Base-by-base conservation (phyloP, 495 filamentous ascomycete genomes). In the Podospora appendiculata region DNA sequence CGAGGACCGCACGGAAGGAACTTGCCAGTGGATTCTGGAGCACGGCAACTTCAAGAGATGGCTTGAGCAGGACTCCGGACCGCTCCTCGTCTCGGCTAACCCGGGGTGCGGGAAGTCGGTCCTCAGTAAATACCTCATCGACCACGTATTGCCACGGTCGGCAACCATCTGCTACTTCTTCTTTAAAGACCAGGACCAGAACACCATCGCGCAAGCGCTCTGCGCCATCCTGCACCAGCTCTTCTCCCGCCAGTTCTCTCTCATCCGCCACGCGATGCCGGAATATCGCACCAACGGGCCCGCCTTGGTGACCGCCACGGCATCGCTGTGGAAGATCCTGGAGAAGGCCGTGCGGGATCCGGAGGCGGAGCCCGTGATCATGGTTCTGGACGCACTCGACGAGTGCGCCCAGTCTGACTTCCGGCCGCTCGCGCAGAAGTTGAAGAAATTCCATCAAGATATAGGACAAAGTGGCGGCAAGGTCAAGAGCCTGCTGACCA, bases 301-400 rank as follows among this genome's bases (percentile, higher is more conserved):
- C 14, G 53, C 69, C 7, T 73, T 72, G 45, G 53, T 68, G 19
- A 67, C 58, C 45, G 17, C 38, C 6, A 72, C 69, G 54, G 57
- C 58, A 10, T 68, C 59, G 5, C 41, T 73, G 10, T 64, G 47
- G 14, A 43, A 58, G 7, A 67, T 74, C 33, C 59, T 72, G 12
- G 48, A 32, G 7, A 41, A 35, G 11, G 69, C 74, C 8, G 45
- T 76, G 1, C 53, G 63, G 34, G 69, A 72, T 43, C 47, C 52
- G 12, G 50, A 32, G 18, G 17, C 68, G 13, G 13, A 52, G 0
- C 39, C 1, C 0, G 57, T 62, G 1, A 67, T 59, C 55, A 32
- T 76, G 9, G 51, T 79, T 1, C 62, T 79, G 42, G 75, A 81
- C 55, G 75, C 74, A 13, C 69, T 81, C 4, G 74, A 79, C 54